Percentiles rank a stretch among this genome's conserved stretches.
Evolutionary conservation across 2,329 filamentous ascomycete species (phyloP).

Genomic region (Sporothrix euskadiensis): DNA sequence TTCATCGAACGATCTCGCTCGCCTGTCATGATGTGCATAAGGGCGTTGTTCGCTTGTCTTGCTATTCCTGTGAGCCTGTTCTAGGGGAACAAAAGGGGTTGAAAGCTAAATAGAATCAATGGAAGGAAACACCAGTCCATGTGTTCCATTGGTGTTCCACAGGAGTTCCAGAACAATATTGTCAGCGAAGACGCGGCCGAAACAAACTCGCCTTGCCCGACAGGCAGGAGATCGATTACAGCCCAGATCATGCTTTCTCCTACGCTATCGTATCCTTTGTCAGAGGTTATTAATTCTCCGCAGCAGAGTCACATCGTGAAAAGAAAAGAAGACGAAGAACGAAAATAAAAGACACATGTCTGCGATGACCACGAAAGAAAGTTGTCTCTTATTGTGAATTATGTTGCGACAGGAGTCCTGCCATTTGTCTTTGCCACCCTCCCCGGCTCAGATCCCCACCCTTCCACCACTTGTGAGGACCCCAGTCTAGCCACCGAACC

Average conservation of each 20-base stretch:
- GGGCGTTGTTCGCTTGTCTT: background rate
- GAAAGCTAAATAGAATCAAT: too few relatives aligned
- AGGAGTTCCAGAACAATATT: background rate
- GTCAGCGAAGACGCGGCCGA: background rate
- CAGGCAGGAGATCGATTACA: background rate
- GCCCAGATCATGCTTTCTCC: background rate
- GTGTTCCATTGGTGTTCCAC: background rate
- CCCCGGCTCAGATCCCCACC: background rate
- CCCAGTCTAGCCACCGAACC: background rate
- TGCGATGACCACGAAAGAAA: background rate
- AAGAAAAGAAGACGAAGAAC: background rate
- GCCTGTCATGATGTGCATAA: background rate
- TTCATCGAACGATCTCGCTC: background rate
- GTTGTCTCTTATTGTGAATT: background rate
- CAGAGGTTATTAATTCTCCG: background rate
- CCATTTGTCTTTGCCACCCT: background rate
- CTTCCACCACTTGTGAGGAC: background rate
- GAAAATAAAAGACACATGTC: background rate
- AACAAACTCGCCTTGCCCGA: background rate
- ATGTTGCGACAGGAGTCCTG: background rate
- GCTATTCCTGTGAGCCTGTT: too few relatives aligned
- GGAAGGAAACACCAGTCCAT: too few relatives aligned
- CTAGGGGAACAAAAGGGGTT: too few relatives aligned
- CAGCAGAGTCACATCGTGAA: background rate
- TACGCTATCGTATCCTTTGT: background rate